Evolutionary conservation across 371 early-diverging fungal genomes (phyloP).

Genomic region (Saksenaea oblongispora): DNA sequence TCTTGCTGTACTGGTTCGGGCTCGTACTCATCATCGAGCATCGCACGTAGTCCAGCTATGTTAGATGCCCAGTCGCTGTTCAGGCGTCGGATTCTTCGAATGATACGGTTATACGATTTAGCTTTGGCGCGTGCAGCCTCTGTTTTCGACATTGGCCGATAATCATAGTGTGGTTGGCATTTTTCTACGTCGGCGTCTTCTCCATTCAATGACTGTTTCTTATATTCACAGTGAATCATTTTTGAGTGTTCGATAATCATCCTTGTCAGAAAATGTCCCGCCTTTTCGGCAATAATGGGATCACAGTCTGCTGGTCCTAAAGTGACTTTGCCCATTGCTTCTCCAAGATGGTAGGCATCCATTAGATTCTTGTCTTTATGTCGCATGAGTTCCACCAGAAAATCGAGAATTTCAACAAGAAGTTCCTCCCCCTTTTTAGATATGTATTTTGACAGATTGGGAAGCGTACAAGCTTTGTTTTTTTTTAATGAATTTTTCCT

Average conservation of each 20-base stretch:
- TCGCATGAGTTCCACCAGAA: constrained; percentile 41
- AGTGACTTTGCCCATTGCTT: constrained; percentile 49
- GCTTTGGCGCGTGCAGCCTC: constrained; percentile 42
- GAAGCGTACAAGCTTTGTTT: constrained; percentile 37
- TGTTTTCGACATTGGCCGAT: constrained; percentile 28
- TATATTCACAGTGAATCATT: constrained; percentile 16
- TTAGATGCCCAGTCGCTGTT: constrained; percentile 34
- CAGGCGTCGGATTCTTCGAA: constrained; percentile 19
- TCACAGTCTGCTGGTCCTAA: constrained; percentile 46
- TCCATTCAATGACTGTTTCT: constrained; percentile 15
- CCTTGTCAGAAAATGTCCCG: constrained; percentile 44
- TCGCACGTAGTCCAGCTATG: constrained; percentile 26
- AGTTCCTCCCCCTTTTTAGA: constrained; percentile 30
- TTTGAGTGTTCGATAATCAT: constrained; percentile 49
- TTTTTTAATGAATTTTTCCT: too few species aligned
- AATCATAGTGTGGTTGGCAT: constrained; percentile 17
- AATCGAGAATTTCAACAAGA: constrained; percentile 42
- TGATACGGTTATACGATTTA: constrained; percentile 38
- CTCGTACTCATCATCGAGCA: constrained; percentile 37
- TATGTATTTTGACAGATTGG: constrained; percentile 28
- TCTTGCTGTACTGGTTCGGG: constrained; percentile 28
- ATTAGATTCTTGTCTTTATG: constrained; percentile 42
- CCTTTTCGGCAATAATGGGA: constrained; percentile 44
- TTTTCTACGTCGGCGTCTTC: constrained; percentile 31
- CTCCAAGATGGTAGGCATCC: constrained; percentile 45